Percentiles rank a stretch among this genome's conserved stretches.
phyloP scores from a whole-genome alignment of 306 rosid genomes.

The Vigna mungo region DNA sequence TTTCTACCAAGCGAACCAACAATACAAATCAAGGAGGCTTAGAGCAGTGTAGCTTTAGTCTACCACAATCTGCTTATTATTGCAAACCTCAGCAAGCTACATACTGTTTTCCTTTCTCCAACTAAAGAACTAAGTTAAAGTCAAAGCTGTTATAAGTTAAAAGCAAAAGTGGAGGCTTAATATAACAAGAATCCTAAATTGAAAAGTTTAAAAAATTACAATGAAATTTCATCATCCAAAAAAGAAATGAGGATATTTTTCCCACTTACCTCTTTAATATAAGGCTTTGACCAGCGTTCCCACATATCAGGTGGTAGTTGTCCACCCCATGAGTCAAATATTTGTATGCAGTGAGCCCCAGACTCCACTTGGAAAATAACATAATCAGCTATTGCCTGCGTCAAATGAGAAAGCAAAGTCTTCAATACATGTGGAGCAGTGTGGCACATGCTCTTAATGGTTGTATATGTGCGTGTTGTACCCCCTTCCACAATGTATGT shows the following conservation, averaged over 20 bases:
- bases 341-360: slow-evolving; percentile 97
- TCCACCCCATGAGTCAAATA: slow-evolving; percentile 99
- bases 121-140: slow-evolving; percentile 26
- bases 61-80: slow-evolving; percentile 15
- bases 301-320: slow-evolving; percentile 94
- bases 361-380: slow-evolving; percentile 85
- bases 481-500: slow-evolving; percentile 99
- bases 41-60: slow-evolving; percentile 22
- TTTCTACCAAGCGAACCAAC: slow-evolving; percentile 25
- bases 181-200: slow-evolving; percentile 32
- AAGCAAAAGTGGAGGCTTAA: slow-evolving; percentile 9
- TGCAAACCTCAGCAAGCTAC: slow-evolving; percentile 11
- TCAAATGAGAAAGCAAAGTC: slow-evolving; percentile 86
- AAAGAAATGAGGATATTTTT: slow-evolving; percentile 2
- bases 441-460: slow-evolving; percentile 96
- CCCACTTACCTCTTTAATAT: slow-evolving; percentile 76
- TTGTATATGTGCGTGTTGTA: slow-evolving; percentile 84
- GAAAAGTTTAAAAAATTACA: slow-evolving; percentile 14
- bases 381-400: slow-evolving; percentile 87
- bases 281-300: slow-evolving; percentile 98
- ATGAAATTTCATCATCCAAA: slow-evolving; percentile 18
- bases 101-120: slow-evolving; percentile 18
- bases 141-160: not conserved
- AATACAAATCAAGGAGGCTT: slow-evolving; percentile 28
- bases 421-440: slow-evolving; percentile 85